Evolutionary conservation across 2,329 filamentous ascomycete species (phyloP).

Genomic region (Sclerotinia borealis): DNA sequence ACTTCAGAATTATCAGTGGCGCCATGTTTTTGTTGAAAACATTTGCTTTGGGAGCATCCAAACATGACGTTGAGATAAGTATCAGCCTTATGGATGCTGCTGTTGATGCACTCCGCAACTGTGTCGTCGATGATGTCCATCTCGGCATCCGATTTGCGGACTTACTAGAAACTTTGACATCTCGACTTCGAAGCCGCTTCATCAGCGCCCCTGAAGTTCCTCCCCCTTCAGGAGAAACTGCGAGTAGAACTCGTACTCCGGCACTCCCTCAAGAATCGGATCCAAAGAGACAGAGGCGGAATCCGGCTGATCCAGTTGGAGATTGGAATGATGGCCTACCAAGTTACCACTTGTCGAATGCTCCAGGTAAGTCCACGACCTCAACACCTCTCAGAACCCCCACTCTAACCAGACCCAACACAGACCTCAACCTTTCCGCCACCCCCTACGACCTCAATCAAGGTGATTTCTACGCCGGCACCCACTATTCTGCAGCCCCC

Average conservation of each 20-base stretch:
- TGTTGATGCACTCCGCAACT: slow-evolving; percentile 67
- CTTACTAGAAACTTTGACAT: slow-evolving; percentile 71
- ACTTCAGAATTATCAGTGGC: slow-evolving; percentile 80
- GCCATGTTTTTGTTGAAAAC: slow-evolving; percentile 83
- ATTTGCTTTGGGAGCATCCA: slow-evolving; percentile 73
- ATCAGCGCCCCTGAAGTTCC: slow-evolving; percentile 54
- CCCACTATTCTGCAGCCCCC: slow-evolving; percentile 29
- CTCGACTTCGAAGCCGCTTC: slow-evolving; percentile 66
- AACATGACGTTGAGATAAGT: slow-evolving; percentile 69
- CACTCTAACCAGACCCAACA: slow-evolving; percentile 10
- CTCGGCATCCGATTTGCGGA: slow-evolving; percentile 80
- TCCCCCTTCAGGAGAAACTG: slow-evolving; percentile 25
- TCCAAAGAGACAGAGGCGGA: slow-evolving; percentile 28
- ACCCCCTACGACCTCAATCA: slow-evolving; percentile 55
- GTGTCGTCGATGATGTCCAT: slow-evolving; percentile 79
- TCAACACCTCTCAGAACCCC: not conserved
- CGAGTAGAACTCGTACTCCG: slow-evolving; percentile 27
- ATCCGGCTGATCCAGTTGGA: slow-evolving; percentile 22
- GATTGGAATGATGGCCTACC: slow-evolving; percentile 30
- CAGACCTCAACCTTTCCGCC: slow-evolving; percentile 45
- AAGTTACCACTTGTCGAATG: slow-evolving; percentile 23
- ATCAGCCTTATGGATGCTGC: slow-evolving; percentile 70
- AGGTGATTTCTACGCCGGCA: slow-evolving; percentile 47
- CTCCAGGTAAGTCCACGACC: slow-evolving; percentile 19
- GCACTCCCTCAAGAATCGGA: slow-evolving; percentile 28